Conservation (phyloP, 192 early-diverging fungal genomes). For the Entomortierella beljakovae region DNA sequence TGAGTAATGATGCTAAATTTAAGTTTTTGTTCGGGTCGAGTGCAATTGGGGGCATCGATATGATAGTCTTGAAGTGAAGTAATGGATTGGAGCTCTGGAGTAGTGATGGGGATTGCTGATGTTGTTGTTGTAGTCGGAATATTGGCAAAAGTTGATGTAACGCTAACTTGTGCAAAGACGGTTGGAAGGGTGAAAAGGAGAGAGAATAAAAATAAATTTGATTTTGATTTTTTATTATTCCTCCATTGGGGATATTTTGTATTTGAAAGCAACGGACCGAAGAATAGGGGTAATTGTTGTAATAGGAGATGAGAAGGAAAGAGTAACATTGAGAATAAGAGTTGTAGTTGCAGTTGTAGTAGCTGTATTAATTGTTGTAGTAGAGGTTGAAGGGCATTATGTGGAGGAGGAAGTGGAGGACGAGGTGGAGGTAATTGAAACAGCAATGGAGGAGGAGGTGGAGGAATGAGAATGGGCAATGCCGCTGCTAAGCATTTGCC, state of each 20-base stretch:
- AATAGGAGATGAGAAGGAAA: not conserved
- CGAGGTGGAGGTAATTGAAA: slow-evolving; percentile 12
- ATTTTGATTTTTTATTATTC: too few relatives aligned
- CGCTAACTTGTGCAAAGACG: not conserved
- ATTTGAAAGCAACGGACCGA: too few relatives aligned
- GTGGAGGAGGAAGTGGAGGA: slow-evolving; percentile 9
- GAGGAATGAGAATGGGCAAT: slow-evolving; percentile 7
- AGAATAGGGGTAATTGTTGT: too few relatives aligned
- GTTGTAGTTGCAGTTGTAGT: not conserved
- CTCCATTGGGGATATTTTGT: too few relatives aligned
- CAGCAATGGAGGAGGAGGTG: not conserved
- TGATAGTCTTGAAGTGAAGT: slow-evolving; percentile 11
- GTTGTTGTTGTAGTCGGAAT: not conserved
- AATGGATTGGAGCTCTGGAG: not conserved
- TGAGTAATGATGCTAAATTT: slow-evolving; percentile 11
- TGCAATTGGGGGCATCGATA: slow-evolving; percentile 12
- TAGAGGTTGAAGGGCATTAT: too few relatives aligned
- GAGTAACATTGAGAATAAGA: not conserved
- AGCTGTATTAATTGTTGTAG: not conserved
- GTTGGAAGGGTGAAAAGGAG: not conserved
- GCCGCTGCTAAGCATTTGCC: slow-evolving; percentile 28
- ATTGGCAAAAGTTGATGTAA: not conserved
- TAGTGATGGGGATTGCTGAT: not conserved
- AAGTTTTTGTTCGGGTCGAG: not conserved
- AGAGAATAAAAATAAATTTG: not conserved